Evolutionary conservation across 345 rosid genomes (phyloP).

Genomic region (Citrus sp.): DNA sequence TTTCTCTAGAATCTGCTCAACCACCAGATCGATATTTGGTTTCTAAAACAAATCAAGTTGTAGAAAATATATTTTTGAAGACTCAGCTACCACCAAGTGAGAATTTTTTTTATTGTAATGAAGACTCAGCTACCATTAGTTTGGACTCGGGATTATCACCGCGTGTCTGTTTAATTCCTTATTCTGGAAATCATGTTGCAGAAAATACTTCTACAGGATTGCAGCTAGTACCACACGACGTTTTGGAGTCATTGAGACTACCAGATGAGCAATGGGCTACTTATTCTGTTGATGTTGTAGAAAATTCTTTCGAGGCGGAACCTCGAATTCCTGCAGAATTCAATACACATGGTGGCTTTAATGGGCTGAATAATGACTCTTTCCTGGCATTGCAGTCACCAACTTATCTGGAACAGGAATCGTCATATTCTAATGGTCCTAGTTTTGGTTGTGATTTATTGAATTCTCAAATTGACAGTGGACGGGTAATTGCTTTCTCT

Average conservation of each 20-base stretch:
- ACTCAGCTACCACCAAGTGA: not conserved
- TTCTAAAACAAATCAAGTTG: too few species aligned
- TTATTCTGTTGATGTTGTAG: not conserved
- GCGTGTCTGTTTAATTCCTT: not conserved
- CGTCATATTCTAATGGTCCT: not conserved
- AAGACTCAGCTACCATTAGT: not conserved
- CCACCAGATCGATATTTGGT: too few species aligned
- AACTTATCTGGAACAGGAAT: not conserved
- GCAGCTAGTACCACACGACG: not conserved
- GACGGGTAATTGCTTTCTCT: not conserved
- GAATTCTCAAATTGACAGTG: not conserved
- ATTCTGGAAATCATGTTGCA: not conserved
- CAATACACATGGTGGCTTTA: not conserved
- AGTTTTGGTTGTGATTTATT: not conserved
- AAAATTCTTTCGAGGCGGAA: not conserved
- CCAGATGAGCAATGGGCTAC: not conserved
- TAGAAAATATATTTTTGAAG: not conserved
- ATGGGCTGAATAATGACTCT: not conserved
- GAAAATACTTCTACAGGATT: not conserved
- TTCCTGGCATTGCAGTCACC: not conserved
- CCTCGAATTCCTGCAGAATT: not conserved
- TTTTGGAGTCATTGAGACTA: too few species aligned
- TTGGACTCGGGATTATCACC: not conserved
- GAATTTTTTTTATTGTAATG: not conserved
- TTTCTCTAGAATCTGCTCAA: too few species aligned